Percentiles rank a stretch among this genome's conserved stretches.
Evolutionary conservation across 2,329 filamentous ascomycete genomes (phyloP).

Genomic region (Atkinsonella hypoxylon): DNA sequence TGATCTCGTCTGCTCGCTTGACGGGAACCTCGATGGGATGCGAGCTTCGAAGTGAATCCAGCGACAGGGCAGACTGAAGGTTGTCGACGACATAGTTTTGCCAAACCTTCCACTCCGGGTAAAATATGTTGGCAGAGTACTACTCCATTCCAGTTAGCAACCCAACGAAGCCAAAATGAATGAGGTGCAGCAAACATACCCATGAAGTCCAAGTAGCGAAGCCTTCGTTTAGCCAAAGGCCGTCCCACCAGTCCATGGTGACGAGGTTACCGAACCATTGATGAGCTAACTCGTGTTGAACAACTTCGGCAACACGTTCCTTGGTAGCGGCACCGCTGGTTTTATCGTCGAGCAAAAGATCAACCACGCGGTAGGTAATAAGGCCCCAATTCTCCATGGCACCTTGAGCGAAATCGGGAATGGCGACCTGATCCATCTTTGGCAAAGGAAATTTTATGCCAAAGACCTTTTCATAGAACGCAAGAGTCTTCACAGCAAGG

Average conservation of each 20-base stretch:
- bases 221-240: slow-evolving; percentile 90
- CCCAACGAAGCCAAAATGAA: not conserved
- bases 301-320: slow-evolving; percentile 86
- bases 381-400: slow-evolving; percentile 99
- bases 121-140: slow-evolving; percentile 88
- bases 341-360: slow-evolving; percentile 78
- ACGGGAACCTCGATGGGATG: slow-evolving; percentile 95
- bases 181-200: slow-evolving; percentile 6
- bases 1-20: slow-evolving; percentile 89
- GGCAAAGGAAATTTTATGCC: slow-evolving; percentile 54
- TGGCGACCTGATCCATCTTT: slow-evolving; percentile 59
- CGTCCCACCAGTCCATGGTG: slow-evolving; percentile 98
- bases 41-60: slow-evolving; percentile 87
- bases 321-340: slow-evolving; percentile 79
- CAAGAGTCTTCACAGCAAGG: slow-evolving; percentile 77
- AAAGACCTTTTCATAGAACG: slow-evolving; percentile 76
- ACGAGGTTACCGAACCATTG: slow-evolving; percentile 98
- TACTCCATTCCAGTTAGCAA: not conserved
- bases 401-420: slow-evolving; percentile 89
- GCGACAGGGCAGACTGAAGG: slow-evolving; percentile 71
- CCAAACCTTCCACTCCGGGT: slow-evolving; percentile 98
- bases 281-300: slow-evolving; percentile 93
- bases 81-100: slow-evolving; percentile 89
- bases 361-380: slow-evolving; percentile 83
- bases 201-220: slow-evolving; percentile 49